Conservation (phyloP, 2,329 filamentous ascomycete species). For the Trichoderma cornu-damae region DNA sequence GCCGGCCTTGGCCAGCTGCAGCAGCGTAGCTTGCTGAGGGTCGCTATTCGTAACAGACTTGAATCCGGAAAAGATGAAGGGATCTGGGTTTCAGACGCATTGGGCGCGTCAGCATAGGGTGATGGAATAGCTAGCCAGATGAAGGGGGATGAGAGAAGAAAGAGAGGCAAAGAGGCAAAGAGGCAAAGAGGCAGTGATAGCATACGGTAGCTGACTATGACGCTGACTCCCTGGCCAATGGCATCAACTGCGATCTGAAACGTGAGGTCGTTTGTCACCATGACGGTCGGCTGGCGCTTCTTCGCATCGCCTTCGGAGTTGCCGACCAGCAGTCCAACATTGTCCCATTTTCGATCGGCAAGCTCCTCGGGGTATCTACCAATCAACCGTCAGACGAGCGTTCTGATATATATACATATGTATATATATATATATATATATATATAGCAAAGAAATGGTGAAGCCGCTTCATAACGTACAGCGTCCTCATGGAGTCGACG, state of each 20-base stretch:
- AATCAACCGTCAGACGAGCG: not conserved
- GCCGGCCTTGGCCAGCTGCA: slow-evolving; percentile 75
- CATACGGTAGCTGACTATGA: slow-evolving; percentile 84
- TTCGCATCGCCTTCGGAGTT: slow-evolving; percentile 35
- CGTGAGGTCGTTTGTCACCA: slow-evolving; percentile 82
- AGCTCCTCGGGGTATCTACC: slow-evolving; percentile 79
- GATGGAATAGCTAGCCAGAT: not conserved
- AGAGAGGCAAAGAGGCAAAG: too few relatives aligned
- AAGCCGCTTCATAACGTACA: slow-evolving; percentile 65
- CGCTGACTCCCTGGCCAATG: slow-evolving; percentile 66
- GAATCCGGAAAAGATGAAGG: slow-evolving; percentile 90
- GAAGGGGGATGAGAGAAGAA: not conserved
- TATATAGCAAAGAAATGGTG: too few relatives aligned
- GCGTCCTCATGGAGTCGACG: slow-evolving; percentile 69
- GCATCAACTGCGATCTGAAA: slow-evolving; percentile 86
- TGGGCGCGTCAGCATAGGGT: not conserved
- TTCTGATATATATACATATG: too few relatives aligned
- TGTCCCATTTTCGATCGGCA: slow-evolving; percentile 89
- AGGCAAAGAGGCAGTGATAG: not conserved
- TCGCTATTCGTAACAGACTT: slow-evolving; percentile 83
- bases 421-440: too few relatives aligned
- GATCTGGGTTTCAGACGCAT: slow-evolving; percentile 54
- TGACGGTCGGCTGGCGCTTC: slow-evolving; percentile 36
- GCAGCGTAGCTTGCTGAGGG: slow-evolving; percentile 78
- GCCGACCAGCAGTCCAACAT: slow-evolving; percentile 74